Conservation (phyloP, 1,284 basidiomycete genomes). For the Puccinia polysora region DNA sequence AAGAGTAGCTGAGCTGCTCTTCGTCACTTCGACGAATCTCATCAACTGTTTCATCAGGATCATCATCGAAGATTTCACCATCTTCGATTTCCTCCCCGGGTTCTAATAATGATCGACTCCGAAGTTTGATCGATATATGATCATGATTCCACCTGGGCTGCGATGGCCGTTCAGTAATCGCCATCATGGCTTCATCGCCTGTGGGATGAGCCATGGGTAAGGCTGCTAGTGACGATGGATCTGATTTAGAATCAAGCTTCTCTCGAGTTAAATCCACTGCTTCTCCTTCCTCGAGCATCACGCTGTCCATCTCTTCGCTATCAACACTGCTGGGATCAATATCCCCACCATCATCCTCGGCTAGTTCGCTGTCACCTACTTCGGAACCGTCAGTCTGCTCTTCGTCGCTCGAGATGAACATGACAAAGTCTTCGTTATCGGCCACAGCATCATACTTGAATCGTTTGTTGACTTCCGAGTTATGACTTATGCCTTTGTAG, state of each 20-base stretch:
- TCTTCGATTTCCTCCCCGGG: constrained; percentile 27
- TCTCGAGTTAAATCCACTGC: constrained; percentile 48
- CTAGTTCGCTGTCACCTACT: background rate
- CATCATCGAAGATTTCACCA: constrained; percentile 30
- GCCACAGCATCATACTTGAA: constrained; percentile 21
- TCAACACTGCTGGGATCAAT: constrained; percentile 44
- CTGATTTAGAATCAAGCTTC: constrained; percentile 52
- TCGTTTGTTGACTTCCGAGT: constrained; percentile 23
- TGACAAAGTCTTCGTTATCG: constrained; percentile 32
- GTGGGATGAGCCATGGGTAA: background rate
- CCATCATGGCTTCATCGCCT: background rate
- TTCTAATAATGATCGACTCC: constrained; percentile 4
- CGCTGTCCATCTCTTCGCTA: constrained; percentile 44
- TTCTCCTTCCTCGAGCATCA: constrained; percentile 44
- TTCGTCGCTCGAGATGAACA: constrained; percentile 29
- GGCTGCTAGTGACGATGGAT: background rate
- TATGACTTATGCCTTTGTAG: constrained; percentile 22
- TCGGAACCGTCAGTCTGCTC: background rate
- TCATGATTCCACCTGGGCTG: background rate
- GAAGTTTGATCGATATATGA: background rate
- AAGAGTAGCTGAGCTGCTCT: background rate
- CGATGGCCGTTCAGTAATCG: background rate
- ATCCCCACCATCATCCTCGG: constrained; percentile 40
- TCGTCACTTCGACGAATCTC: background rate
- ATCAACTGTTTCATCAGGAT: background rate